Percentiles rank a stretch among this genome's conserved stretches.
Evolutionary conservation across 495 filamentous ascomycete species (phyloP).

Genomic region (Friedmanniomyces simplex): DNA sequence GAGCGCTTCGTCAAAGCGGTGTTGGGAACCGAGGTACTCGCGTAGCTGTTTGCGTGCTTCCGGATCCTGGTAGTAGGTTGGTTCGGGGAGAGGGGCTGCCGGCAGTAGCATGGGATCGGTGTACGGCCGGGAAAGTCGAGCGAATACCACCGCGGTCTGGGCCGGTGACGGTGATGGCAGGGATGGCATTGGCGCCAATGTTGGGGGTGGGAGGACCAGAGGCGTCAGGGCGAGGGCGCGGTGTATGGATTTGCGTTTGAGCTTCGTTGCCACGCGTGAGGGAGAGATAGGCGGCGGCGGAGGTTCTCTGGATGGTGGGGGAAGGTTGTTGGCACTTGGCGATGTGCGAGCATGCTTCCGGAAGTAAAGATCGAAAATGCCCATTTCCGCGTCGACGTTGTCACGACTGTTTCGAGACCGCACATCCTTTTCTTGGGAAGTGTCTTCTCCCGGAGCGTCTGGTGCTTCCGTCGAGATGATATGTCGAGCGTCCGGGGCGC

Average conservation of each 20-base stretch:
- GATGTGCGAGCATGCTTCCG: neutral
- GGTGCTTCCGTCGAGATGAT: too few relatives aligned
- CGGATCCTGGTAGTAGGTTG: neutral
- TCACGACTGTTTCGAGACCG: neutral
- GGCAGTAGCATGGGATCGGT: neutral
- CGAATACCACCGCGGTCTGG: neutral
- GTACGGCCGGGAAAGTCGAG: neutral
- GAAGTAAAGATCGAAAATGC: neutral
- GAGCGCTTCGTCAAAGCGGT: constrained; percentile 91
- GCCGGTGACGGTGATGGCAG: neutral
- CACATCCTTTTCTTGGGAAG: neutral
- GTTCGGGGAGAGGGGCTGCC: neutral
- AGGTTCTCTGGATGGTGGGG: neutral
- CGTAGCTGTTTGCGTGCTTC: neutral
- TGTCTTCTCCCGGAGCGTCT: too few relatives aligned
- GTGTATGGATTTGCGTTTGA: neutral
- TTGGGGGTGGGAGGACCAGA: constrained; percentile 2
- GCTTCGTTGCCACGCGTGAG: neutral
- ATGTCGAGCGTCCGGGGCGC: neutral
- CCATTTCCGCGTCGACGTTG: neutral
- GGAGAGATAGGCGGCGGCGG: neutral
- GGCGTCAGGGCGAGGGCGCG: neutral
- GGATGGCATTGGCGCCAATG: neutral
- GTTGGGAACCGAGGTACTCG: constrained; percentile 46
- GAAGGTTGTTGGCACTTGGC: neutral